Base-by-base conservation (phyloP, 106 monocot species). In the Apostasia shenzhenica region DNA sequence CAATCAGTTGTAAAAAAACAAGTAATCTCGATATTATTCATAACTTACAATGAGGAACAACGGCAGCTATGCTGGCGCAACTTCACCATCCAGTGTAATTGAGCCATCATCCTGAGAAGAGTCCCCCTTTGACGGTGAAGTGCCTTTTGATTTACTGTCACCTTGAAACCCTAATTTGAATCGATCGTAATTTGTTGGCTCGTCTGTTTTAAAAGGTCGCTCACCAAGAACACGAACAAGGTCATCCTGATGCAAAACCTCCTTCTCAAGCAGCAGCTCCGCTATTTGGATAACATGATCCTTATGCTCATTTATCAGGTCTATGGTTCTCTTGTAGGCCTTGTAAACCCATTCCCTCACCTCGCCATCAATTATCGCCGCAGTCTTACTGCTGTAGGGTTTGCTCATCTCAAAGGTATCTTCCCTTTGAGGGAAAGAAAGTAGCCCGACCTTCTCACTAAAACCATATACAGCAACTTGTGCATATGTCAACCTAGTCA, bases 381-480 rank as follows among this genome's bases (percentile, higher is more conserved):
- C 97, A 0, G 97, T 99, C 71, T 92, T 81, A 81, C 54, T 92
- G 85, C 92, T 92, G 69, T 92, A 99, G 1, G 97, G 97, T 52
- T 89, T 92, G n/a, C 4, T 77, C 82, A 90, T 83, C 63, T 92
- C 97, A 40, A 90, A 80, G n/a, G 70, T 49, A 55, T 90, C 92
- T 5, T 92, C 92, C 49, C 81, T 75, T 47, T 79, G 89, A 26
- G 97, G 97, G 63, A 97, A 97, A 2, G 95, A 97, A 8, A 99
- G 87, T 38, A 99, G 97, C 7, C 92, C 97, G 1, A 92, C 87
- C 72, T 99, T 99, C 13, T 92, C 92, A 14, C 97, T 97, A 73
- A 97, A 97, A 6, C 97, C 97, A 69, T 99, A 99, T 9, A 99
- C 81, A 42, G 97, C 97, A 47, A 99, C 92, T 63, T 92, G 97